Evolutionary conservation across 441 rosid genomes (phyloP), one percentile per base, ranked within the genome.

Genomic region (Populus hybrid): DNA sequence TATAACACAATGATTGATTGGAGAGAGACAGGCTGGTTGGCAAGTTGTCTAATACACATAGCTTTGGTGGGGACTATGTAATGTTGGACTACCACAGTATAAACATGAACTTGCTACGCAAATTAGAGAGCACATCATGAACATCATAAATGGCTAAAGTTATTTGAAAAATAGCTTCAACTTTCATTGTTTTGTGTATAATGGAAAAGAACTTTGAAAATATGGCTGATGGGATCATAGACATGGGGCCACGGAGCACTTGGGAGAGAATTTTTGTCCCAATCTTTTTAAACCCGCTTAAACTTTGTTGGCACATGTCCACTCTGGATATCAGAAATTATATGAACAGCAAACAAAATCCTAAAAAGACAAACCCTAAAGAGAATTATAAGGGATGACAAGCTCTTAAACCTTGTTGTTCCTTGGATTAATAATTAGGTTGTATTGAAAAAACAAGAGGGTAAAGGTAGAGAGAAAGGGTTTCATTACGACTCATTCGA

Each of bases 181-280:
- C 32, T 30, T 68, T 21, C 32, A 30, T 30, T 30, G 32, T 30
- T 30, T 30, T 30, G 73, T 71, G 76, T 46, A 77, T 38, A 75
- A 74, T 67, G 68, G 65, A 75, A 75, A 67, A 24, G 57, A 70
- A 69, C 70, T 26, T 70, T 68, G 12, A 18, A 21, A 46, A 30
- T 30, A 75, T 71, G 35, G 46, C 3, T 59, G 71, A 75, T 78
- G 82, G 76, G 78, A 70, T 50, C 57, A 30, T 16, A 46, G 72
- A 36, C 19, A 67, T 36, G 82, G 87, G 88, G 78, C 83, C 84
- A 67, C 77, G 26, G 26, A 68, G 74, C 79, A 81, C 81, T 71
- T 1, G 28, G 61, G 32, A 40, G 10, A 68, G 85, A 84, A 79
- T 84, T 77, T 80, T 83, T 80, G 86, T 86, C 85, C 24, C 83